These are phyloP conservation scores for Aspergillus campestris DNA, from an alignment of 495 filamentous ascomycete genomes.

Conservation along the genomic window DNA sequence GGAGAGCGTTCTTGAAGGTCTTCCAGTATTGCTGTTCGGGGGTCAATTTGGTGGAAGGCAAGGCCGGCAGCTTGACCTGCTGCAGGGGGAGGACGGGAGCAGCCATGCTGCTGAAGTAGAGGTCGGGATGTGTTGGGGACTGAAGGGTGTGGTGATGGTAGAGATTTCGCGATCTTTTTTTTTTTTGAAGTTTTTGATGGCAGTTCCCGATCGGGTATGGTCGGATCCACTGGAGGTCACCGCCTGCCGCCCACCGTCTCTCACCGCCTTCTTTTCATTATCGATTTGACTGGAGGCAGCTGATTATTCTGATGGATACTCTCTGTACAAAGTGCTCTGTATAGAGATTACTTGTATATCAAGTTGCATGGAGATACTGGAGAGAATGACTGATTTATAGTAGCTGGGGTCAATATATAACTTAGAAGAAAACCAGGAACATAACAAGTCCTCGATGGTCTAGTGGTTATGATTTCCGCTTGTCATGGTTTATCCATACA, in stretches of 20 bases:
- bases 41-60: slow-evolving; percentile 47
- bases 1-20: slow-evolving; percentile 79
- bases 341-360: too few relatives aligned
- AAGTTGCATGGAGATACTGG: too few relatives aligned
- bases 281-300: too few relatives aligned
- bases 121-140: neutral
- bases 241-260: too few relatives aligned
- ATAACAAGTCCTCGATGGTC: neutral
- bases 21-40: slow-evolving; percentile 94
- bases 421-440: too few relatives aligned
- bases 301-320: too few relatives aligned
- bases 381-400: too few relatives aligned
- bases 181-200: neutral
- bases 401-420: too few relatives aligned
- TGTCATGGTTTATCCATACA: neutral
- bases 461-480: slow-evolving; percentile 1
- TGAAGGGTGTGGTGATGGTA: neutral
- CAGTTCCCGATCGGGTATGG: neutral
- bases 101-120: slow-evolving; percentile 54
- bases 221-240: too few relatives aligned
- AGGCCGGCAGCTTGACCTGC: slow-evolving; percentile 68
- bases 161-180: slow-evolving; percentile 4
- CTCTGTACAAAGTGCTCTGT: too few relatives aligned
- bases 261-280: too few relatives aligned
- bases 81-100: slow-evolving; percentile 75